Evolutionary conservation across 805 yeast genomes (phyloP).

Genomic region (Saturnispora gosingensis): DNA sequence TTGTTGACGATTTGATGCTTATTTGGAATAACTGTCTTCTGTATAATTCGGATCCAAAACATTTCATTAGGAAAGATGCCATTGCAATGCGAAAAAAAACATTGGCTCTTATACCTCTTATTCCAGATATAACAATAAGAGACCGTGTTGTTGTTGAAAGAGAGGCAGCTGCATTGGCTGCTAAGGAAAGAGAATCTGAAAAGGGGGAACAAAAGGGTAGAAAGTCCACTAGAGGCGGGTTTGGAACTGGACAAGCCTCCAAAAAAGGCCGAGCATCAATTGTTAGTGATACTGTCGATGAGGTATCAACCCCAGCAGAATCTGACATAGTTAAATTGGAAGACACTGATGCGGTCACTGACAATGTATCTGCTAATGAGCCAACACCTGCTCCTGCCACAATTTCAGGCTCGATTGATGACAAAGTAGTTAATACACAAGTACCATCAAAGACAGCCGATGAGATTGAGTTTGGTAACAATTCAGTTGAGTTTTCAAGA

Average conservation of each 20-base stretch:
- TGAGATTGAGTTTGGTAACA: not conserved
- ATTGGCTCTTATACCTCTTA: constrained; percentile 60
- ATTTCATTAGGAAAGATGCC: constrained; percentile 85
- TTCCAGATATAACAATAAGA: constrained; percentile 79
- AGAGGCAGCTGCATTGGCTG: constrained; percentile 40
- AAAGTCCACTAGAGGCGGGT: constrained; percentile 26
- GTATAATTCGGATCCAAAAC: constrained; percentile 91
- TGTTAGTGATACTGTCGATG: not conserved
- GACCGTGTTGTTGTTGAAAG: constrained; percentile 63
- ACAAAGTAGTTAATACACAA: not conserved
- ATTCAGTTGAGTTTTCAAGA: not conserved
- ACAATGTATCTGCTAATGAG: not conserved
- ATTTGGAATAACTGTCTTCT: constrained; percentile 93
- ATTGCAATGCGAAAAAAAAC: constrained; percentile 93
- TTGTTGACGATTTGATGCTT: constrained; percentile 90
- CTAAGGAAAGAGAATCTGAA: constrained; percentile 27
- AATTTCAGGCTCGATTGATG: not conserved
- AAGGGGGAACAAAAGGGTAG: constrained; percentile 19
- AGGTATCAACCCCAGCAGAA: not conserved
- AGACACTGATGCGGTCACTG: not conserved
- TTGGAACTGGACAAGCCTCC: constrained; percentile 24
- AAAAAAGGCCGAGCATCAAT: constrained; percentile 25
- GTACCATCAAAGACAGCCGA: not conserved
- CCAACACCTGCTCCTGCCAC: not conserved
- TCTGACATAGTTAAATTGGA: not conserved